These are phyloP conservation scores for Nannochloropsis salina DNA, from an alignment of 108 stramenopile species.

Conservation along the genomic window DNA sequence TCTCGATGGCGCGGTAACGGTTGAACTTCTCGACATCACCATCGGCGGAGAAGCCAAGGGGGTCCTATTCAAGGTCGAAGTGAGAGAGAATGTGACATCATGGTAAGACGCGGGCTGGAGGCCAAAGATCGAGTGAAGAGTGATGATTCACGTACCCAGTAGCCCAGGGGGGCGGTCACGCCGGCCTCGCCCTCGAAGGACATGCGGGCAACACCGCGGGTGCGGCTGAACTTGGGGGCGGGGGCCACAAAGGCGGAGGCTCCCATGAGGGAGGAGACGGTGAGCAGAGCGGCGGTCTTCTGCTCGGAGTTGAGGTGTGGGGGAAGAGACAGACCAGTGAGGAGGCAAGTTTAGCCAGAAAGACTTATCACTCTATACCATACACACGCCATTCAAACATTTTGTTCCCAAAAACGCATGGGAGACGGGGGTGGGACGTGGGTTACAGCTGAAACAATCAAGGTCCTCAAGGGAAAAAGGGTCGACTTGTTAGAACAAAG, in stretches of 20 bases:
- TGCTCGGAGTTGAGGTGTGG: background rate
- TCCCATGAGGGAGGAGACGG: slow-evolving; percentile 1
- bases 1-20: slow-evolving; percentile 19
- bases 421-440: too few relatives aligned
- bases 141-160: background rate
- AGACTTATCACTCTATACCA: too few relatives aligned
- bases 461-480: too few relatives aligned
- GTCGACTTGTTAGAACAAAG: too few relatives aligned
- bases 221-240: background rate
- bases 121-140: background rate
- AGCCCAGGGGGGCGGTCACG: background rate
- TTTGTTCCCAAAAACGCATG: too few relatives aligned
- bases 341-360: background rate
- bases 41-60: background rate
- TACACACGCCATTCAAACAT: too few relatives aligned
- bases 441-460: too few relatives aligned
- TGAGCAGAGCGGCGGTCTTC: slow-evolving; percentile 8
- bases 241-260: background rate
- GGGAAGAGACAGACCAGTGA: background rate
- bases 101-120: background rate
- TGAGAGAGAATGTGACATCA: background rate
- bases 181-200: slow-evolving; percentile 7
- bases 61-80: background rate
- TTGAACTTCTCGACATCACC: background rate
- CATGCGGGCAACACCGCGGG: background rate